These are phyloP conservation scores for Blastobotrys attinorum DNA, from an alignment of 805 yeast species.

Conservation along the genomic window DNA sequence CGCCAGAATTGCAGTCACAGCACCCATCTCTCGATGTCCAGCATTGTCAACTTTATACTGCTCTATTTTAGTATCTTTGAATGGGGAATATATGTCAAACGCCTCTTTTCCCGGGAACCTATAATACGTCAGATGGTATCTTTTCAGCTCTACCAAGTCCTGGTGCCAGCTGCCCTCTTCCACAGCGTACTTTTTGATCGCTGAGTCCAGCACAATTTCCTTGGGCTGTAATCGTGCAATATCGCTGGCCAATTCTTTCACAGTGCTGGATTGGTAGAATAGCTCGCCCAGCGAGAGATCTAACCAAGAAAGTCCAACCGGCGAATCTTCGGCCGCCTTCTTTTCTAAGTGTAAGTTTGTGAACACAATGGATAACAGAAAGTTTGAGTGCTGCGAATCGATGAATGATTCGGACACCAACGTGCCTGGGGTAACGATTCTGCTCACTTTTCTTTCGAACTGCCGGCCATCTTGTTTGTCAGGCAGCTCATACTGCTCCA, in stretches of 20 bases:
- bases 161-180: conserved; percentile 47
- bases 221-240: conserved; percentile 72
- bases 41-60: conserved; percentile 18
- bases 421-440: conserved; percentile 90
- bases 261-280: conserved; percentile 54
- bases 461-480: not conserved
- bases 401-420: conserved; percentile 78
- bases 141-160: conserved; percentile 48
- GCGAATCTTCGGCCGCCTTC: conserved; percentile 33
- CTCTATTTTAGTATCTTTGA: conserved; percentile 23
- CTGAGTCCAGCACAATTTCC: conserved; percentile 52
- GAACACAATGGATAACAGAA: conserved; percentile 47
- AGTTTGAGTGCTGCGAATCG: conserved; percentile 65
- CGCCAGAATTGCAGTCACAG: conserved; percentile 56
- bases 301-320: conserved; percentile 77
- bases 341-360: conserved; percentile 9
- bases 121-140: conserved; percentile 53
- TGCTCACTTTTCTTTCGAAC: conserved; percentile 36
- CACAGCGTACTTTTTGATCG: conserved; percentile 22
- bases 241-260: conserved; percentile 58
- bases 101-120: conserved; percentile 34
- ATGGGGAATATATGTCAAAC: conserved; percentile 34
- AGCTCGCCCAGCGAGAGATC: conserved; percentile 82
- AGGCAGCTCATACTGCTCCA: conserved; percentile 46
- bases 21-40: conserved; percentile 38